phyloP scores from a whole-genome alignment of 345 rosid species.

The Corchorus capsularis region DNA sequence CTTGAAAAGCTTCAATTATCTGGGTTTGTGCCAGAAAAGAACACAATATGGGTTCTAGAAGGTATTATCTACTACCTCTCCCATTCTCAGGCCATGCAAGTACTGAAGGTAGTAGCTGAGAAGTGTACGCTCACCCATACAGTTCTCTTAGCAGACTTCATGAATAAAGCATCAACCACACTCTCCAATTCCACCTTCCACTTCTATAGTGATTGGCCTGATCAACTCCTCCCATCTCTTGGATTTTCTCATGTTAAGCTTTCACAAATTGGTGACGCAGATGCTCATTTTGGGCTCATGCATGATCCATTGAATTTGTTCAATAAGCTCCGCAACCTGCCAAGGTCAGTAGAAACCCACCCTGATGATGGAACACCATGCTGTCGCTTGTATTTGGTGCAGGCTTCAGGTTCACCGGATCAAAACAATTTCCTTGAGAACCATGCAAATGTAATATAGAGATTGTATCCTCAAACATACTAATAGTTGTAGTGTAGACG shows the following conservation, averaged over 20 bases:
- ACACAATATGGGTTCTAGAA: conserved; percentile 92
- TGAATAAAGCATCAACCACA: conserved; percentile 82
- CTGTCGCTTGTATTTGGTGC: conserved; percentile 86
- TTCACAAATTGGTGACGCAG: conserved; percentile 93
- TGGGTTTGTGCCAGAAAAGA: conserved; percentile 65
- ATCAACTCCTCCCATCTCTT: conserved; percentile 76
- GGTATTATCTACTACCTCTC: conserved; percentile 89
- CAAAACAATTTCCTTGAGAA: conserved; percentile 37
- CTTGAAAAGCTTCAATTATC: conserved; percentile 69
- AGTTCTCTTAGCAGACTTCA: conserved; percentile 90
- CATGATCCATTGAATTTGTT: conserved; percentile 75
- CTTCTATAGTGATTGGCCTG: conserved; percentile 97
- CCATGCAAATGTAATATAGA: conserved; percentile 26
- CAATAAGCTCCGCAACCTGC: conserved; percentile 78
- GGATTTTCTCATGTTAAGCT: conserved; percentile 85
- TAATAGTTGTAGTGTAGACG: conserved; percentile 24
- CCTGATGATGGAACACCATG: conserved; percentile 97
- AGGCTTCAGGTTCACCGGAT: conserved; percentile 79
- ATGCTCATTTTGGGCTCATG: conserved; percentile 85
- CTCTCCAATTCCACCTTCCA: conserved; percentile 70
- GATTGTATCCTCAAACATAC: conserved; percentile 25
- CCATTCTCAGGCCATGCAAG: conserved; percentile 81
- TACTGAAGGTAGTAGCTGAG: conserved; percentile 78
- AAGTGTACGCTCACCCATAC: conserved; percentile 60
- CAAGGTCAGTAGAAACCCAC: conserved; percentile 66